Conservation (phyloP, 2,329 filamentous ascomycete species). For the Colletotrichum lindemuthianum region DNA sequence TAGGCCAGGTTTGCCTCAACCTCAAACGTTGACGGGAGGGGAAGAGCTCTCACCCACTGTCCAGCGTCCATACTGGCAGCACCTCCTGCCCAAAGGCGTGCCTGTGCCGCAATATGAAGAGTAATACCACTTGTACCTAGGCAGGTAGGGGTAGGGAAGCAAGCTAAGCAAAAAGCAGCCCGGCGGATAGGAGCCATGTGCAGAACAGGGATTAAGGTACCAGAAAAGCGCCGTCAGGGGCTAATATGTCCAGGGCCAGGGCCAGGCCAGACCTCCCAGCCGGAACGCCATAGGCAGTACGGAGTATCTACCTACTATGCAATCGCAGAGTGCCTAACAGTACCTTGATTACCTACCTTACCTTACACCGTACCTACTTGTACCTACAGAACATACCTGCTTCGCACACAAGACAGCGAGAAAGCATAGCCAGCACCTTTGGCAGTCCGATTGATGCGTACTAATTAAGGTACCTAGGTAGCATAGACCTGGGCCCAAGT, state of each 20-base stretch:
- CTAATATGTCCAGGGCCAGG: neutral
- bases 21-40: constrained; percentile 5
- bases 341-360: too few species aligned
- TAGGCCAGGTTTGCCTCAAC: constrained; percentile 10
- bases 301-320: too few species aligned
- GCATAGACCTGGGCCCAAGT: too few species aligned
- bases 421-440: too few species aligned
- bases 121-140: neutral
- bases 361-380: too few species aligned
- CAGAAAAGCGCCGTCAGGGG: too few species aligned
- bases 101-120: neutral
- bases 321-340: neutral
- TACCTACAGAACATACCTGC: too few species aligned
- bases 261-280: neutral
- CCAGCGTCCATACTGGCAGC: neutral
- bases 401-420: too few species aligned
- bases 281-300: neutral
- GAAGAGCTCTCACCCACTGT: too few species aligned
- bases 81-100: neutral
- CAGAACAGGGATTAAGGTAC: constrained; percentile 20
- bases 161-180: constrained; percentile 1
- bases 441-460: too few species aligned
- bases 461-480: too few species aligned
- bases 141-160: neutral
- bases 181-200: constrained; percentile 20